phyloP scores from a whole-genome alignment of 805 yeast species.

The Torulaspora gathmanii region DNA sequence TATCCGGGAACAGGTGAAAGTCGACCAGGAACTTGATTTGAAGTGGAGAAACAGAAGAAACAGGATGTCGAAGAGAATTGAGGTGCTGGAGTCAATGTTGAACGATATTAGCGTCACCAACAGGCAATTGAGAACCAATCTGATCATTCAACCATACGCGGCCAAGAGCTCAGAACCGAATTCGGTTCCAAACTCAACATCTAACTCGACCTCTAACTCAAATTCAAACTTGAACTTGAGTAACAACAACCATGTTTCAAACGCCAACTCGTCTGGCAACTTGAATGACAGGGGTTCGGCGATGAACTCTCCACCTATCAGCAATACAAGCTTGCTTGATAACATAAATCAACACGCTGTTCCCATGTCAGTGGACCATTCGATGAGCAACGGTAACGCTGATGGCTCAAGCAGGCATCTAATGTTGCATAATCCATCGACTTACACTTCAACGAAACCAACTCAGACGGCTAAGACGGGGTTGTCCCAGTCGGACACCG shows the following conservation, averaged over 20 bases:
- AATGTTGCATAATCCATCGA: conserved; percentile 20
- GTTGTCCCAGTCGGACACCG: conserved; percentile 4
- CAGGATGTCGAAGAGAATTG: conserved; percentile 21
- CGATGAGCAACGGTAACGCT: background rate
- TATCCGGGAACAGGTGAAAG: conserved; percentile 27
- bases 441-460: conserved; percentile 12
- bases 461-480: conserved; percentile 5
- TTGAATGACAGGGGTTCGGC: conserved; percentile 6
- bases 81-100: conserved; percentile 24
- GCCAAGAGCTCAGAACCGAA: conserved; percentile 6
- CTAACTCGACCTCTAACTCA: conserved; percentile 4
- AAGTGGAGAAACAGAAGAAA: conserved; percentile 25
- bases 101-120: conserved; percentile 24
- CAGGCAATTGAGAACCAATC: conserved; percentile 20
- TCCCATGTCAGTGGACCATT: background rate
- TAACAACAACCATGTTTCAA: conserved; percentile 1
- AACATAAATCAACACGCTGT: conserved; percentile 1
- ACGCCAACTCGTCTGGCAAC: background rate
- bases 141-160: conserved; percentile 24
- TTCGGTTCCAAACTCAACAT: background rate
- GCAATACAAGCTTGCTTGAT: conserved; percentile 8
- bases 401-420: conserved; percentile 10
- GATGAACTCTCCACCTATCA: conserved; percentile 7
- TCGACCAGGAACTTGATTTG: conserved; percentile 26
- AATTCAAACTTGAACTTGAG: conserved; percentile 8